Evolutionary conservation across 768 basidiomycete genomes (phyloP), one percentile per base, ranked within the genome.

Genomic region (Aureoboletus auriporus): DNA sequence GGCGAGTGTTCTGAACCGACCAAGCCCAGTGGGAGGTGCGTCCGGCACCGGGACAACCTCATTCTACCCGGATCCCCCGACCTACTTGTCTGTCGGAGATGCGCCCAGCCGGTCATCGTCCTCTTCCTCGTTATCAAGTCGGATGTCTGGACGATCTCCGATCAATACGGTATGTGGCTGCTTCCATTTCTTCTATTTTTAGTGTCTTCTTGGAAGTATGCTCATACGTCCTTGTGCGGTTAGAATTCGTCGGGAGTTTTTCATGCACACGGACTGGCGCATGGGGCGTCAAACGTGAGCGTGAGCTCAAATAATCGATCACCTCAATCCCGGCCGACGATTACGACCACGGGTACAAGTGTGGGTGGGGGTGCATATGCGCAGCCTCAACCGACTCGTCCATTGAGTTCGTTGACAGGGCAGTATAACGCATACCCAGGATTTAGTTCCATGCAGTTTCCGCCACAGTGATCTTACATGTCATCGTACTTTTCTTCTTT

Each of bases 101-200:
- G 47, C 45, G 1, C 62, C 62, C 17, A 67, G 65, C 38, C 62
- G 65, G 27, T 67, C 67, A 5, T 67, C 65, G 11, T 67, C 65
- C 1, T 63, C 60, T 5, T 67, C 65, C 4, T 67, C 65, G 12
- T 46, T 64, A 37, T 69, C 65, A 6, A 67, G 67, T 42, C 67
- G 67, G 38, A 49, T 59, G 55, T 64, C 65, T 13, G 61, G 63
- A 33, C 50, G 61, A 46, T 67, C 65, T 20, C 65, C 65, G 40
- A 61, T 67, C 30, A 64, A 43, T 12, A 9, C 53, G 50, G 64
- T 69, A 31, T n/a, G 61, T 52, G 12, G 35, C 20, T 39, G 28
- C 38, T 28, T 35, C 37, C 16, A 29, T 42, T 30, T 7, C 2
- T 11, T 35, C 23, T 35, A 39, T 50, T 37, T 44, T 44, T 55